A percentile compares a stretch with the other conserved stretches of the same genome.
phyloP scores from a whole-genome alignment of 257 asterid species.

The Solanum pennellii region DNA sequence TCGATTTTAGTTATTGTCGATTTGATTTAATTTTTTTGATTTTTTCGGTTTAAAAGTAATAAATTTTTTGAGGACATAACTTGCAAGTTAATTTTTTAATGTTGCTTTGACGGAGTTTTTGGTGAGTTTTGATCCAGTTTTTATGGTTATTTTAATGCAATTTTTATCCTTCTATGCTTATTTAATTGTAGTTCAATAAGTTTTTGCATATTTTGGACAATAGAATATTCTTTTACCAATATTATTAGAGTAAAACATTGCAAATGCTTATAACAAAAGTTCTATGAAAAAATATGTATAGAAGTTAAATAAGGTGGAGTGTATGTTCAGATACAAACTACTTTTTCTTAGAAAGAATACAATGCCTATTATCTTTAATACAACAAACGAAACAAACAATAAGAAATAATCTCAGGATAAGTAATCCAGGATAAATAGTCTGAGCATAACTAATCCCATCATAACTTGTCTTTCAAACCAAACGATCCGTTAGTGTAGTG shows the following conservation, averaged over 20 bases:
- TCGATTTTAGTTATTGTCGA: no score
- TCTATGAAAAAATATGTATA: not conserved
- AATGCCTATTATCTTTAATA: not conserved
- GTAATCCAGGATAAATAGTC: not conserved
- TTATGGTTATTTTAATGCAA: not conserved
- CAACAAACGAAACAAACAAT: not conserved
- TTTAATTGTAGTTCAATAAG: not conserved
- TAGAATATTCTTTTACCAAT: no score
- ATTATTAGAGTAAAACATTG: no score
- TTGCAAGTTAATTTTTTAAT: no score
- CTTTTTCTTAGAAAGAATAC: not conserved
- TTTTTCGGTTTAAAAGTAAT: no score
- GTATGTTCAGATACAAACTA: not conserved
- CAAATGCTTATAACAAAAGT: not conserved
- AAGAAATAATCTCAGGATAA: not conserved
- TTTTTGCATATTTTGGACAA: not conserved
- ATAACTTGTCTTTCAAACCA: not conserved
- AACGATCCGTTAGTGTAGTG: conserved; percentile 15
- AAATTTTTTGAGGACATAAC: not conserved
- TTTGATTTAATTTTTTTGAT: no score
- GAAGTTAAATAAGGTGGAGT: not conserved
- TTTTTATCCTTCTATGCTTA: not conserved
- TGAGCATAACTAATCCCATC: not conserved
- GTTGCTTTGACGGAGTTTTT: not conserved
- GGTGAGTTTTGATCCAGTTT: not conserved